These are phyloP conservation scores for Sicyos edulis DNA, from an alignment of 306 rosid species.

Conservation along the genomic window DNA sequence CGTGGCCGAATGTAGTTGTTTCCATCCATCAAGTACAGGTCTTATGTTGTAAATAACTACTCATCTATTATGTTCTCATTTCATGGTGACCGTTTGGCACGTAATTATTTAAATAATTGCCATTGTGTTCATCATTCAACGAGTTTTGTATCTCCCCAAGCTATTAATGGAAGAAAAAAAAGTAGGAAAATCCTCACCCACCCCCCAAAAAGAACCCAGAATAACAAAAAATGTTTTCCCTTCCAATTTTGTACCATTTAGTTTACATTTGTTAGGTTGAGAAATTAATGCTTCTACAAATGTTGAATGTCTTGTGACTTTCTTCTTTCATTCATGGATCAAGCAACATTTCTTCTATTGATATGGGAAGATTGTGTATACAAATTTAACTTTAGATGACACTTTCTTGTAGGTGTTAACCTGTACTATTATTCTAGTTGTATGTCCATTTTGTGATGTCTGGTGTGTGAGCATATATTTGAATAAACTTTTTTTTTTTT, in stretches of 20 bases:
- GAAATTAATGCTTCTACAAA: slow-evolving; percentile 16
- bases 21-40: slow-evolving; percentile 30
- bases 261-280: slow-evolving; percentile 16
- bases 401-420: background rate
- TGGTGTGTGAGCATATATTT: background rate
- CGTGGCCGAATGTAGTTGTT: slow-evolving; percentile 27
- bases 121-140: slow-evolving; percentile 31
- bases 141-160: slow-evolving; percentile 29
- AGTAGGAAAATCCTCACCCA: background rate
- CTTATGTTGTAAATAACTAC: slow-evolving; percentile 45
- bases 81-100: slow-evolving; percentile 27
- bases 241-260: slow-evolving; percentile 15
- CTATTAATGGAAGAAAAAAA: slow-evolving; percentile 13
- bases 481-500: too few species aligned
- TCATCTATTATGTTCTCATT: slow-evolving; percentile 19
- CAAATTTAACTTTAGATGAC: background rate
- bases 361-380: slow-evolving; percentile 4
- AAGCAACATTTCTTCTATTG: slow-evolving; percentile 4
- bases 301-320: slow-evolving; percentile 17
- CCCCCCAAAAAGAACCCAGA: background rate
- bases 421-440: background rate
- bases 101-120: slow-evolving; percentile 36
- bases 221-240: slow-evolving; percentile 3
- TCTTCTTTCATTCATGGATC: slow-evolving; percentile 17
- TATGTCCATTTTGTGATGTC: background rate